These are phyloP conservation scores for Cryptosporidium sp. DNA, from an alignment of 169 alveolate genomes.

Conservation along the genomic window DNA sequence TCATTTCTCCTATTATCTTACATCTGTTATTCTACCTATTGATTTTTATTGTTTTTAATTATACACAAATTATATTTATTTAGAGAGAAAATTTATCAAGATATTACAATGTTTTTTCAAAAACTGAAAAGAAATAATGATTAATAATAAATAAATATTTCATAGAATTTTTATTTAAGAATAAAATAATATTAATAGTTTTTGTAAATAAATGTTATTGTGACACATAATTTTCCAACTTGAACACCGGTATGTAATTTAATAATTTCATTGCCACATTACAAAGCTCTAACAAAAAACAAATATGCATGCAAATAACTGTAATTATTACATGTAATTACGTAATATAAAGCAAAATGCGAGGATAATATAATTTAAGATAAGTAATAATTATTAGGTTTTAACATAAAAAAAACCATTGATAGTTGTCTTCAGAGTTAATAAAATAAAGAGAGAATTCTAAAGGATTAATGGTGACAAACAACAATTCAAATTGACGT, in stretches of 20 bases:
- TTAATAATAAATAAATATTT: too few relatives aligned
- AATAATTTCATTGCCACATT: too few relatives aligned
- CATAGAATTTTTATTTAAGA: too few relatives aligned
- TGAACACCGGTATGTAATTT: background rate
- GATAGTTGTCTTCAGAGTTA: too few relatives aligned
- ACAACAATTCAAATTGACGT: background rate
- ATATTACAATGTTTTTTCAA: background rate
- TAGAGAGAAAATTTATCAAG: background rate
- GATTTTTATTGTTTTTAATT: background rate
- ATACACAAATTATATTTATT: background rate
- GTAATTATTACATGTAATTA: background rate
- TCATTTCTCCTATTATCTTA: background rate
- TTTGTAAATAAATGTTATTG: too few relatives aligned
- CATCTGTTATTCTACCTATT: background rate
- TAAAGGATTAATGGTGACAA: background rate
- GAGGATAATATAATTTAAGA: background rate
- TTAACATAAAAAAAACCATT: background rate
- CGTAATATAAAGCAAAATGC: background rate
- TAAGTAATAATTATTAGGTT: too few relatives aligned
- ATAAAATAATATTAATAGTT: too few relatives aligned
- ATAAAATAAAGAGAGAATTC: too few relatives aligned
- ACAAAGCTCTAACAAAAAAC: background rate
- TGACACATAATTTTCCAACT: background rate
- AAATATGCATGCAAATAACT: background rate
- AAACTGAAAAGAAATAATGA: too few relatives aligned